Evolutionary conservation across 2,329 filamentous ascomycete species (phyloP).

Genomic region (Didymella lethalis): DNA sequence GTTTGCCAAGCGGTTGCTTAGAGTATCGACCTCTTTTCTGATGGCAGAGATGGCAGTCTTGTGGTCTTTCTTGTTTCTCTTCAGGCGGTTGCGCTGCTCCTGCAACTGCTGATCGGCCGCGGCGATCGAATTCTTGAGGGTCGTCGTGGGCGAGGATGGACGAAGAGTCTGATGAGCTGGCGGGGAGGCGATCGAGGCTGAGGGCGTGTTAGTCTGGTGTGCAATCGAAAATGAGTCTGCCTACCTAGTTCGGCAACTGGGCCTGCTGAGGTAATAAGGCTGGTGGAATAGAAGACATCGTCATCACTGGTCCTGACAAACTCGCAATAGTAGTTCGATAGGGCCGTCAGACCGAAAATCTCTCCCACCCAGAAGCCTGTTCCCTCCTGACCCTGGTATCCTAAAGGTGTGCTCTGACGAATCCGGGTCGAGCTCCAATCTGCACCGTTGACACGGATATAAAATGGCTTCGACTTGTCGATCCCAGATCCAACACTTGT

Average conservation of each 20-base stretch:
- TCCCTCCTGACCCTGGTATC: constrained; percentile 55
- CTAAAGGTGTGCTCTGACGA: constrained; percentile 58
- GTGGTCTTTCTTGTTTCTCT: constrained; percentile 76
- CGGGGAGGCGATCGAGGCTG: constrained; percentile 51
- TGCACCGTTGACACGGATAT: constrained; percentile 79
- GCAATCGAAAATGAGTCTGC: constrained; percentile 20
- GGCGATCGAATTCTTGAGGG: constrained; percentile 77
- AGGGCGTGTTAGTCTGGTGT: constrained; percentile 6
- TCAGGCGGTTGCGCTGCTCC: constrained; percentile 73
- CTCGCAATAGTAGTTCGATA: constrained; percentile 80
- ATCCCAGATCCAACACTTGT: constrained; percentile 59
- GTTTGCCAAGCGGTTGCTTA: constrained; percentile 70
- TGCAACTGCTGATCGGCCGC: constrained; percentile 74
- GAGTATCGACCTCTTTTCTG: constrained; percentile 76
- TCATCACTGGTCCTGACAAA: constrained; percentile 74
- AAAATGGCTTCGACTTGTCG: constrained; percentile 77
- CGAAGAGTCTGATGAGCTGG: constrained; percentile 69
- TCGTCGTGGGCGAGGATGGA: constrained; percentile 79
- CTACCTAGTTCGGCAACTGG: constrained; percentile 66
- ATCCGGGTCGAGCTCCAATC: constrained; percentile 82
- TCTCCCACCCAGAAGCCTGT: constrained; percentile 72
- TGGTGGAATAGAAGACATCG: constrained; percentile 73
- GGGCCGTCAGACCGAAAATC: constrained; percentile 71
- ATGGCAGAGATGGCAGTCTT: constrained; percentile 71
- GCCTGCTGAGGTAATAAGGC: constrained; percentile 71